Evolutionary conservation across 1,284 basidiomycete genomes (phyloP).

Genomic region (Marasmius sp.): DNA sequence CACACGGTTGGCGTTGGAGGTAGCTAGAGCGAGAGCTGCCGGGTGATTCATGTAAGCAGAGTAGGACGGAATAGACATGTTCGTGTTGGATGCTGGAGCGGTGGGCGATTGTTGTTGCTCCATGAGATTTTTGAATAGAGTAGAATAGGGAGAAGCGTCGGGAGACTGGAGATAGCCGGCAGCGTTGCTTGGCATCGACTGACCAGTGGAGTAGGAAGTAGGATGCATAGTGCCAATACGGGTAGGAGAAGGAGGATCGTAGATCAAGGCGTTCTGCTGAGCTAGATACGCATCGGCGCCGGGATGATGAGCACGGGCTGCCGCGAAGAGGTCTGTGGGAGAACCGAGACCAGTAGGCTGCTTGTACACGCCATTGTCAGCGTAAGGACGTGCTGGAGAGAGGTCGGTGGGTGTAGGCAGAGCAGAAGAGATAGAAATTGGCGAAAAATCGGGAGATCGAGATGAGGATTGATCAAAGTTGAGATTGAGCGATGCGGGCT

Average conservation of each 20-base stretch:
- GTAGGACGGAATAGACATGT: not conserved
- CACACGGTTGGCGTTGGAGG: not conserved
- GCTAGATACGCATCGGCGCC: constrained; percentile 4
- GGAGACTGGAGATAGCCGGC: not conserved
- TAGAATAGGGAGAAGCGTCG: not conserved
- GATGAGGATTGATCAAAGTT: constrained; percentile 39
- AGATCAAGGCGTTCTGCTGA: constrained; percentile 1
- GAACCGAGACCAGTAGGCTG: constrained; percentile 10
- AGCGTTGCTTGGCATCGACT: not conserved
- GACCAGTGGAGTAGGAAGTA: not conserved
- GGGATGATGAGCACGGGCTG: constrained; percentile 1
- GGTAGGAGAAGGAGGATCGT: constrained; percentile 1
- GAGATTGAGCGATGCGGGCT: constrained; percentile 41
- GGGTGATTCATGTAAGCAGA: not conserved
- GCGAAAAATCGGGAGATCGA: constrained; percentile 40
- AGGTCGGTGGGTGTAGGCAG: constrained; percentile 27
- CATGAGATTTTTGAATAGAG: not conserved
- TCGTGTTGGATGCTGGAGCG: not conserved
- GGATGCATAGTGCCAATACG: not conserved
- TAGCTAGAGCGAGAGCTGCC: not conserved
- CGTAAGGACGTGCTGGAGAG: constrained; percentile 16
- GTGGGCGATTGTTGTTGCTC: not conserved
- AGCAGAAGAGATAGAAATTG: constrained; percentile 22
- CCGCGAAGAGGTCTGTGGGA: constrained; percentile 12
- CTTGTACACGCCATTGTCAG: constrained; percentile 4